These are phyloP conservation scores for Diphasiastrum complanatum DNA, from an alignment of 83 land plant species.

Conservation along the genomic window DNA sequence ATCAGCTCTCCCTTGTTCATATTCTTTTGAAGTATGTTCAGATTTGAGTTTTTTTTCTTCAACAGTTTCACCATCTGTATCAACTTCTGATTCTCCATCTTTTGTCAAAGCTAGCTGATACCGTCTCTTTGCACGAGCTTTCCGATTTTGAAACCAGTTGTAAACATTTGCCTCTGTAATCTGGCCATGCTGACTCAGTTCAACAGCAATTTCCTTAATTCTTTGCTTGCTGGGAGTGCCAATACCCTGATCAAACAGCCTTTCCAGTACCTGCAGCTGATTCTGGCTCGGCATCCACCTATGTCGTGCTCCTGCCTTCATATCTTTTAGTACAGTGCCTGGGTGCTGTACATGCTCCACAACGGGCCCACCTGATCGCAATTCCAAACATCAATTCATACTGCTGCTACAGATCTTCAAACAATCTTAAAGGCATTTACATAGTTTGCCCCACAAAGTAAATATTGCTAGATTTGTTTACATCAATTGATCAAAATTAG, in stretches of 20 bases:
- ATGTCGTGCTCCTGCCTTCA: conserved; percentile 43
- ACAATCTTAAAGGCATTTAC: too few species aligned
- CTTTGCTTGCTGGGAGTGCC: conserved; percentile 88
- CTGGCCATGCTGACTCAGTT: conserved; percentile 61
- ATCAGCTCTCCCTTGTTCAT: too few species aligned
- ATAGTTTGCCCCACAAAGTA: too few species aligned
- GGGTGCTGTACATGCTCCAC: too few species aligned
- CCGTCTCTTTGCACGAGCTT: conserved; percentile 86
- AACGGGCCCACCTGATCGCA: too few species aligned
- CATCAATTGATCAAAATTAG: too few species aligned
- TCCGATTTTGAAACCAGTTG: conserved; percentile 94
- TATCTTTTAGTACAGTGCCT: too few species aligned
- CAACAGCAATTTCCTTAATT: conserved; percentile 70
- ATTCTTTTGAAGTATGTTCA: too few species aligned
- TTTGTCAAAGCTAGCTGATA: conserved; percentile 37
- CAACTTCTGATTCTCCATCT: conserved; percentile 49
- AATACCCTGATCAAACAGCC: conserved; percentile 54
- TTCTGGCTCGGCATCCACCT: conserved; percentile 78
- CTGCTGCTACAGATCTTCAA: too few species aligned
- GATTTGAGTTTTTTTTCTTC: conserved; percentile 6
- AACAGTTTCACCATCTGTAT: conserved; percentile 35
- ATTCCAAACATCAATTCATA: too few species aligned
- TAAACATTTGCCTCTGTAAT: conserved; percentile 89
- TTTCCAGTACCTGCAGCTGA: conserved; percentile 88
- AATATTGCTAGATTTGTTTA: too few species aligned